These are phyloP conservation scores for Nitzschia inconspicua DNA, from an alignment of 108 stramenopile species.

Conservation along the genomic window DNA sequence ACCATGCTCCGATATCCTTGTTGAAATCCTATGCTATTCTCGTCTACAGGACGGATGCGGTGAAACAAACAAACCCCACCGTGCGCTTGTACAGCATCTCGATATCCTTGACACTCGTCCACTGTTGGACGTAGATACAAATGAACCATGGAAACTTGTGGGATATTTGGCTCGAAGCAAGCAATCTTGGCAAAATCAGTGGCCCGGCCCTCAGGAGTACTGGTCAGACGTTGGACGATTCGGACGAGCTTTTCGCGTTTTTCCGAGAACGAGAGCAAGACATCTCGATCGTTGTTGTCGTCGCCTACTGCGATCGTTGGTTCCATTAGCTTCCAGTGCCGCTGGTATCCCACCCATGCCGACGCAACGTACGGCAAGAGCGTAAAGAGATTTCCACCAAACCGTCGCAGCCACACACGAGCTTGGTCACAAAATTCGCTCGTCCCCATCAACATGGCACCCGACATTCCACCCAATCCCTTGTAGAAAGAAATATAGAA, in stretches of 20 bases:
- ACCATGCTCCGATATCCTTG: constrained; percentile 47
- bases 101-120: constrained; percentile 28
- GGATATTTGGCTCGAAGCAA: constrained; percentile 60
- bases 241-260: constrained; percentile 44
- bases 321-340: constrained; percentile 23
- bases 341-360: constrained; percentile 54
- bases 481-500: constrained; percentile 84
- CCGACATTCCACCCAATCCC: constrained; percentile 67
- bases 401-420: constrained; percentile 69
- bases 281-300: background rate
- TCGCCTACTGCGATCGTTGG: background rate
- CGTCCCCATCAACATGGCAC: constrained; percentile 74
- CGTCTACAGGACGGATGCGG: constrained; percentile 26
- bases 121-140: constrained; percentile 37
- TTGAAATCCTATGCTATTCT: constrained; percentile 6
- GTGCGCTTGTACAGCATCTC: constrained; percentile 22
- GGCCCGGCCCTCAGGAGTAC: background rate
- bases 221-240: constrained; percentile 21
- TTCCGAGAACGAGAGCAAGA: constrained; percentile 28
- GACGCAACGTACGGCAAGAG: constrained; percentile 66
- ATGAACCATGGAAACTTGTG: constrained; percentile 71
- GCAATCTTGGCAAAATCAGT: constrained; percentile 23
- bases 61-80: constrained; percentile 38
- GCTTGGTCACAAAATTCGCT: constrained; percentile 58
- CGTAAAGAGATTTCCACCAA: constrained; percentile 82